phyloP scores from a whole-genome alignment of 306 rosid species.

The Chamaecrista fasciculata region DNA sequence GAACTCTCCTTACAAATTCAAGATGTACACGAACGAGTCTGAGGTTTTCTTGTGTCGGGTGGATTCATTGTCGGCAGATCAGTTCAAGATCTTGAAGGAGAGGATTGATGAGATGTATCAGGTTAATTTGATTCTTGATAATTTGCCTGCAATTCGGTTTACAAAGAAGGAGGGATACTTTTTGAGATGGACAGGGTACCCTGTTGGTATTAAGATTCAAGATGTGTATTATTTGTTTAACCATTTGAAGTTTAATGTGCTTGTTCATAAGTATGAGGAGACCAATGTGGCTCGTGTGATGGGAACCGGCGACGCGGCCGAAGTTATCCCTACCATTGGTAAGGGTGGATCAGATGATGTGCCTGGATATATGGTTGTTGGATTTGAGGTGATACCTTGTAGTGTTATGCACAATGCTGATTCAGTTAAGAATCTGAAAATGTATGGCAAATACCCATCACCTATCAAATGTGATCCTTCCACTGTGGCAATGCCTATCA shows the following conservation, averaged over 20 bases:
- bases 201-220: constrained; percentile 85
- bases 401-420: constrained; percentile 56
- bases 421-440: constrained; percentile 50
- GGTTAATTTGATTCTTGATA: constrained; percentile 68
- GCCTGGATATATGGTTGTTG: constrained; percentile 94
- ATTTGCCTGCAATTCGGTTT: constrained; percentile 82
- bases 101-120: constrained; percentile 98
- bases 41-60: constrained; percentile 67
- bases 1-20: constrained; percentile 80
- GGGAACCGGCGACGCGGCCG: constrained; percentile 93
- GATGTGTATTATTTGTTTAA: constrained; percentile 77
- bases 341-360: constrained; percentile 51
- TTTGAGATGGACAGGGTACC: constrained; percentile 87
- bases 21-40: constrained; percentile 65
- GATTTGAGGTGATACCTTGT: constrained; percentile 95
- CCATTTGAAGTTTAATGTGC: constrained; percentile 86
- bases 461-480: constrained; percentile 69
- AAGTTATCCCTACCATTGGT: constrained; percentile 54
- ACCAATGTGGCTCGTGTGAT: constrained; percentile 79
- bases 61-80: constrained; percentile 54
- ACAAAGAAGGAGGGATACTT: constrained; percentile 75
- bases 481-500: constrained; percentile 68
- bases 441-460: constrained; percentile 52
- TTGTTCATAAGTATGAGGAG: constrained; percentile 90
- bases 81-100: constrained; percentile 69